Conservation (phyloP, 345 rosid genomes). For the Anastatica hierochuntica region DNA sequence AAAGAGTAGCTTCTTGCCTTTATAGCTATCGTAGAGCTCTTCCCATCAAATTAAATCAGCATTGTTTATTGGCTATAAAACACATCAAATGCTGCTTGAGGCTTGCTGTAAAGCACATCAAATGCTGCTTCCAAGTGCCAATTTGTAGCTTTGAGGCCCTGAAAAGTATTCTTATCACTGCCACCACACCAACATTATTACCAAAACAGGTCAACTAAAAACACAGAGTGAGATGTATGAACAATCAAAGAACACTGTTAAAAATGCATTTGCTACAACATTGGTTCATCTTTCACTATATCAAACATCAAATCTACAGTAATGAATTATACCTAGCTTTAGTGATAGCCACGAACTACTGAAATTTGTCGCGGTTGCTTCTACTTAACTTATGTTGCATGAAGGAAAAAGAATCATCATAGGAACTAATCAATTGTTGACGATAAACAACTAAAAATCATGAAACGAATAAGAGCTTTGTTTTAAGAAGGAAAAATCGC, state of each 20-base stretch:
- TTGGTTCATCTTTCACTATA: background rate
- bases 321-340: slow-evolving; percentile 56
- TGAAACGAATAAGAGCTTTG: no score
- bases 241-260: no score
- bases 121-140: no score
- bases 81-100: no score
- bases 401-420: slow-evolving; percentile 1
- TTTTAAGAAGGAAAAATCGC: no score
- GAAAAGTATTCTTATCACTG: slow-evolving; percentile 83
- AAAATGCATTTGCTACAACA: background rate
- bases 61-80: slow-evolving; percentile 43
- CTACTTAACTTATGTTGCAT: slow-evolving; percentile 72
- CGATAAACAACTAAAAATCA: no score
- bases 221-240: no score
- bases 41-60: slow-evolving; percentile 80
- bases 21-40: slow-evolving; percentile 85
- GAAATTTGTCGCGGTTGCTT: slow-evolving; percentile 80
- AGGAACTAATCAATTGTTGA: no score
- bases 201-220: background rate
- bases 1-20: slow-evolving; percentile 57
- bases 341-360: no score
- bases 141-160: slow-evolving; percentile 76
- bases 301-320: background rate
- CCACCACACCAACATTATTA: background rate
- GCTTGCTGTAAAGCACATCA: slow-evolving; percentile 77